phyloP scores from a whole-genome alignment of 2,329 filamentous ascomycete species.

The Pezicula radicicola region DNA sequence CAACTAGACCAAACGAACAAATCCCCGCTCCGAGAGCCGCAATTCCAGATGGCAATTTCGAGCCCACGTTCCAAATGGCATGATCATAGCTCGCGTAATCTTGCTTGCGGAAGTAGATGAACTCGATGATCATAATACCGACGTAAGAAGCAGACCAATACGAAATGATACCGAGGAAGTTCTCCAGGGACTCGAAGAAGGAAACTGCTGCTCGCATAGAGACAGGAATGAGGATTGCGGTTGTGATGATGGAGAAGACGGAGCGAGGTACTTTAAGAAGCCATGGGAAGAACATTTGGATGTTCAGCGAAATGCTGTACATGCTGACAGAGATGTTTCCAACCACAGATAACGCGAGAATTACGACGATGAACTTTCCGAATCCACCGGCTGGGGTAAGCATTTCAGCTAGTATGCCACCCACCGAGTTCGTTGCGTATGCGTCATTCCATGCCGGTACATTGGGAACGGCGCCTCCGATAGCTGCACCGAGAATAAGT shows the following conservation, averaged over 20 bases:
- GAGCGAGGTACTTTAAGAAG: conserved; percentile 54
- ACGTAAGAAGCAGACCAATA: conserved; percentile 29
- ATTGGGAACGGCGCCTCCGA: conserved; percentile 55
- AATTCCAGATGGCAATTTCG: conserved; percentile 35
- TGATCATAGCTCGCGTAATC: conserved; percentile 30
- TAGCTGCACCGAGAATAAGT: conserved; percentile 63
- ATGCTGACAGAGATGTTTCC: conserved; percentile 58
- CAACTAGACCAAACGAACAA: conserved; percentile 42
- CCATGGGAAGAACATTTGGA: conserved; percentile 58
- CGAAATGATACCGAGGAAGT: conserved; percentile 57
- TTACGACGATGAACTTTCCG: conserved; percentile 58
- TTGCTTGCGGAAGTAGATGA: conserved; percentile 29
- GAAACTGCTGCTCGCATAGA: conserved; percentile 50
- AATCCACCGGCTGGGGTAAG: conserved; percentile 55
- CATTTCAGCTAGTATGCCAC: conserved; percentile 59
- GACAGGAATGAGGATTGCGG: conserved; percentile 57
- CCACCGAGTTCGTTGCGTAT: conserved; percentile 50
- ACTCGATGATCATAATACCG: conserved; percentile 30
- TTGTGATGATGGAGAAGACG: conserved; percentile 54
- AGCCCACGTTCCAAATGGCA: conserved; percentile 32
- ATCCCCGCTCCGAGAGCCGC: conserved; percentile 36
- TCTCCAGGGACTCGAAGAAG: conserved; percentile 54
- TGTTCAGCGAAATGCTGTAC: conserved; percentile 62
- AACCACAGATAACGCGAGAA: conserved; percentile 54
- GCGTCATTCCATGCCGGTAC: conserved; percentile 50